phyloP scores from a whole-genome alignment of 1,284 basidiomycete species.

The Cutaneotrichosporon dermatis region DNA sequence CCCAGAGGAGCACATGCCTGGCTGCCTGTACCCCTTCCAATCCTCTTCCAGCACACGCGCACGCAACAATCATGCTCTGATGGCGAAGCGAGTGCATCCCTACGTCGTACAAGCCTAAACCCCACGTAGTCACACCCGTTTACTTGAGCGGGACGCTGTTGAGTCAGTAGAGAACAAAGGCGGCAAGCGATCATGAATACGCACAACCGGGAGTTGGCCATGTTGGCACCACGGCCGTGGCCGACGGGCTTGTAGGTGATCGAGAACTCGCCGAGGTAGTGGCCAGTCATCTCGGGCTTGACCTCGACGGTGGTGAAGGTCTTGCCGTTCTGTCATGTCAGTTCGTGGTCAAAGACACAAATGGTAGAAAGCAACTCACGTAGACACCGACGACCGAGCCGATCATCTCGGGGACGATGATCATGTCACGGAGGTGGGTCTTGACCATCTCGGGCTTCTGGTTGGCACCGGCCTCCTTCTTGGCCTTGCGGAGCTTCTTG shows the following conservation, averaged over 20 bases:
- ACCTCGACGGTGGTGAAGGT: slow-evolving; percentile 96
- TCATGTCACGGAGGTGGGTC: slow-evolving; percentile 99
- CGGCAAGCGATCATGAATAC: background rate
- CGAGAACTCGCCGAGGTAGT: slow-evolving; percentile 91
- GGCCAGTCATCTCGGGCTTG: slow-evolving; percentile 99
- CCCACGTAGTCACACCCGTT: slow-evolving; percentile 17
- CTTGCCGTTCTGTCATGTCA: slow-evolving; percentile 52
- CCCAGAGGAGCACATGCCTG: too few relatives aligned
- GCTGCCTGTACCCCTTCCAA: too few relatives aligned
- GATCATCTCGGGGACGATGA: slow-evolving; percentile 99
- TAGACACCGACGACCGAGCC: slow-evolving; percentile 94
- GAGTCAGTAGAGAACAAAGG: slow-evolving; percentile 13
- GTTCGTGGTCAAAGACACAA: background rate
- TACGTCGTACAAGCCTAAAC: slow-evolving; percentile 29
- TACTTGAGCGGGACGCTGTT: slow-evolving; percentile 59
- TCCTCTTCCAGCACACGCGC: too few relatives aligned
- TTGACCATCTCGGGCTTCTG: slow-evolving; percentile 98
- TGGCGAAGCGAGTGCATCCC: slow-evolving; percentile 22
- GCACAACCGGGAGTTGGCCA: slow-evolving; percentile 60
- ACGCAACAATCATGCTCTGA: background rate
- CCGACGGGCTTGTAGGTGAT: slow-evolving; percentile 98
- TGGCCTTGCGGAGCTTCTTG: slow-evolving; percentile 99
- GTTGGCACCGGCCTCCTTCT: slow-evolving; percentile 97
- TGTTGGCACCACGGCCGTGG: slow-evolving; percentile 91
- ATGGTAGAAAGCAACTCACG: slow-evolving; percentile 43